Evolutionary conservation across 2,329 filamentous ascomycete genomes (phyloP).

Genomic region (Talaromyces sp.): DNA sequence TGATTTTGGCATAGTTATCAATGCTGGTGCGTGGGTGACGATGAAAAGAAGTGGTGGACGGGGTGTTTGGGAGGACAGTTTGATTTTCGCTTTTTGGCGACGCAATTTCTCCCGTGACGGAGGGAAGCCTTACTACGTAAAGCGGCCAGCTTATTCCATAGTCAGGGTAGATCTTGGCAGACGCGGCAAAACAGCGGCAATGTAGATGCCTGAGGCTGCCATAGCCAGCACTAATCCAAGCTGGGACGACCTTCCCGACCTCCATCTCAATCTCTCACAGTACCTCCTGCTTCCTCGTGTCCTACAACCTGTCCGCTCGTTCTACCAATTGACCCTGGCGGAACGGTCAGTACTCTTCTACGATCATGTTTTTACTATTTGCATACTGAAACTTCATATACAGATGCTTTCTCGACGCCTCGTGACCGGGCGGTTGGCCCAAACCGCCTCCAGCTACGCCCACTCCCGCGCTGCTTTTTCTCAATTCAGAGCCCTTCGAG

Average conservation of each 20-base stretch:
- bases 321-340: slow-evolving; percentile 24
- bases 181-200: background rate
- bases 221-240: background rate
- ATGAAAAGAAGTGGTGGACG: slow-evolving; percentile 31
- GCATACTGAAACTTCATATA: background rate
- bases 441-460: slow-evolving; percentile 33
- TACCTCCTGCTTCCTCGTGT: slow-evolving; percentile 9
- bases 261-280: slow-evolving; percentile 5
- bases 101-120: slow-evolving; percentile 32
- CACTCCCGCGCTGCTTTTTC: slow-evolving; percentile 43
- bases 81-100: slow-evolving; percentile 32
- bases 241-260: slow-evolving; percentile 6
- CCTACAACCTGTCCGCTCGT: slow-evolving; percentile 20
- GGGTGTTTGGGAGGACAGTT: slow-evolving; percentile 36
- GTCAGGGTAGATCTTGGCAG: background rate
- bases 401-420: slow-evolving; percentile 47
- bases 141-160: background rate
- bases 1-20: slow-evolving; percentile 46
- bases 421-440: slow-evolving; percentile 41
- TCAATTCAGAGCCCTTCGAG: slow-evolving; percentile 34
- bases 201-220: background rate
- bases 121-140: slow-evolving; percentile 15
- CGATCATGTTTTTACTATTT: no score
- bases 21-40: slow-evolving; percentile 38
- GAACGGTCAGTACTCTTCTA: slow-evolving; percentile 25